Evolutionary conservation across 805 yeast genomes (phyloP).

Genomic region (Candida schatavii): DNA sequence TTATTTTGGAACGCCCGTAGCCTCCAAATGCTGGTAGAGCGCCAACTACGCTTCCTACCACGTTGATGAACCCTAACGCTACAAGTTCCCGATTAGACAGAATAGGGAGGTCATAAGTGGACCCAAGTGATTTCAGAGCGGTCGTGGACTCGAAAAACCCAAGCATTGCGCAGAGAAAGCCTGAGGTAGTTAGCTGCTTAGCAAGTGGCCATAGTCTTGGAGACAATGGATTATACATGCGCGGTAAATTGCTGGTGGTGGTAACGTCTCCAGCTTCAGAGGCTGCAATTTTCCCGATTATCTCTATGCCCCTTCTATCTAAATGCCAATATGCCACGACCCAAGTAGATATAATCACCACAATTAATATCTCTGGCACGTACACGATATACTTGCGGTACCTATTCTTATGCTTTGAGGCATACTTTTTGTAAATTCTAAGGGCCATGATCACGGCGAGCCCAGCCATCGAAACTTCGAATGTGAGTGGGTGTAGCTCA

Average conservation of each 20-base stretch:
- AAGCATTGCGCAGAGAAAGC: slow-evolving; percentile 71
- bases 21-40: slow-evolving; percentile 94
- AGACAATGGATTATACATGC: slow-evolving; percentile 58
- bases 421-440: slow-evolving; percentile 37
- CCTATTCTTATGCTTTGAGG: slow-evolving; percentile 15
- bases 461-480: slow-evolving; percentile 54
- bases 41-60: slow-evolving; percentile 60
- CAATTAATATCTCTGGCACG: slow-evolving; percentile 80
- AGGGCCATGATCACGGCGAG: slow-evolving; percentile 47
- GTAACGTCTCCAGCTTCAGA: slow-evolving; percentile 39
- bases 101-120: slow-evolving; percentile 65
- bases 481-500: slow-evolving; percentile 56
- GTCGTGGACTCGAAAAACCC: slow-evolving; percentile 95
- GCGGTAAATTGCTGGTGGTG: too few species aligned
- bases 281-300: slow-evolving; percentile 62
- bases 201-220: slow-evolving; percentile 47
- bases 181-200: slow-evolving; percentile 60
- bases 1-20: slow-evolving; percentile 88
- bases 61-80: slow-evolving; percentile 78
- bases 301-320: slow-evolving; percentile 53
- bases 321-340: slow-evolving; percentile 49
- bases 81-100: slow-evolving; percentile 89
- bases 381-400: slow-evolving; percentile 43
- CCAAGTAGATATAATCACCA: slow-evolving; percentile 61
- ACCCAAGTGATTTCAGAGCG: slow-evolving; percentile 82